Percentiles rank a stretch among this genome's conserved stretches.
phyloP scores from a whole-genome alignment of 2,329 filamentous ascomycete species.

The Apiospora hydei region DNA sequence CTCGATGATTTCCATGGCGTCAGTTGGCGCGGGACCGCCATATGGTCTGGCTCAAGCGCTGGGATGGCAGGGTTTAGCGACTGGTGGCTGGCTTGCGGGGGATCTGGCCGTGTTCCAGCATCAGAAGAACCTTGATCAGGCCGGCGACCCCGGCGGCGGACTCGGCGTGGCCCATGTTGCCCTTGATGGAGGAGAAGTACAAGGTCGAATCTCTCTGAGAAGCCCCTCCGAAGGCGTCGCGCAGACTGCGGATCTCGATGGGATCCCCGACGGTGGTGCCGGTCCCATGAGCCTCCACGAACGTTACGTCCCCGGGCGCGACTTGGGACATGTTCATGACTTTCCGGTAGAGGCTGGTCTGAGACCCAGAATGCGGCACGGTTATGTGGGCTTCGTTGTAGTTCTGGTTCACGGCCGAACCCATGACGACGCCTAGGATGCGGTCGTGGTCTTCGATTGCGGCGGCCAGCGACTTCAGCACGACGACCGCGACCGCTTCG shows the following conservation, averaged over 20 bases:
- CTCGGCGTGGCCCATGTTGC: constrained; percentile 42
- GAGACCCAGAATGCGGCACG: constrained; percentile 45
- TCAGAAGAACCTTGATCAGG: constrained; percentile 43
- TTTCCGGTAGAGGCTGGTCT: constrained; percentile 40
- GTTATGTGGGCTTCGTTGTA: constrained; percentile 50
- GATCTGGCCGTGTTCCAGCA: constrained; percentile 39
- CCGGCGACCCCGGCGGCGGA: constrained; percentile 40
- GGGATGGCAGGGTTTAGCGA: constrained; percentile 40
- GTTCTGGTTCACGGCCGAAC: constrained; percentile 50
- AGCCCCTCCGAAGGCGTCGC: constrained; percentile 34
- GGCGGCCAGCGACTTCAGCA: constrained; percentile 55
- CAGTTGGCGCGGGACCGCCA: constrained; percentile 32
- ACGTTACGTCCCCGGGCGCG: constrained; percentile 36
- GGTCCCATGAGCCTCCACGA: constrained; percentile 52
- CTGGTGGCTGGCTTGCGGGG: constrained; percentile 38
- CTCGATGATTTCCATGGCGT: constrained; percentile 38
- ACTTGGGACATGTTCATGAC: constrained; percentile 40
- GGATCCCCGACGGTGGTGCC: constrained; percentile 48
- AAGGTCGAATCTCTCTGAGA: constrained; percentile 20
- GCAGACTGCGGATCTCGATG: constrained; percentile 35
- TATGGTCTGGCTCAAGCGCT: constrained; percentile 28
- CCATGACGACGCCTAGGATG: constrained; percentile 49
- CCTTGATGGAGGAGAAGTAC: constrained; percentile 41
- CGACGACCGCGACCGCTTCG: constrained; percentile 54
- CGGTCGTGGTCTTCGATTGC: constrained; percentile 56